Evolutionary conservation across 2,329 filamentous ascomycete species (phyloP), one percentile per base, ranked within the genome.

Genomic region (Colletotrichum gloeosporioides): DNA sequence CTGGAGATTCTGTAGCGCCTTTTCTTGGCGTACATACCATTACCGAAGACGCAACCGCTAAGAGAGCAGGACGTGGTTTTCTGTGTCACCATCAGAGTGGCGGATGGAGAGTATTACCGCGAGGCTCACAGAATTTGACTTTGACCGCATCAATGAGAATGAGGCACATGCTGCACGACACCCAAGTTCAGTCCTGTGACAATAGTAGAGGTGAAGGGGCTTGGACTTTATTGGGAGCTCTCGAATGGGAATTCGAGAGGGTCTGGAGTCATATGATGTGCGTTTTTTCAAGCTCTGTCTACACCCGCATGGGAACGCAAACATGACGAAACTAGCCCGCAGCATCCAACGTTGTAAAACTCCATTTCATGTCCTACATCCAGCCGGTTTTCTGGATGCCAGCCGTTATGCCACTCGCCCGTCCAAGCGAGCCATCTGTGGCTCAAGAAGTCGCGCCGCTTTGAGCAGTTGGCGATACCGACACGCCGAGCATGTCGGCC

Each of bases 381-480:
- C 8, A 10, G 36, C 16, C 36, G 16, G 2, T 18, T 0, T 18
- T 10, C 4, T 44, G 36, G 1, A 44, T 0, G 44, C 18, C 18
- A 7, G 18, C 0, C 9, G 18, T 0, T 2, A 49, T 49, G 18
- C 0, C 44, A 4, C 3, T 49, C 18, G 9, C 44, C 1, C 18
- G 44, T 49, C 1, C 39, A 49, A 49, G 18, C 3, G 39, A 44
- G 4, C 3, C 9, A 0, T 2, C 9, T 49, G 6, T 49, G 1
- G 18, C 39, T n/a, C 18, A 49, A 12, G 18, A 6, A n/a, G 18
- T n/a, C 9, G 18, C 39, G 1, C 18, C 12, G 9, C 10, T n/a
- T 49, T 49, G 39, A 5, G 18, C 18, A 3, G 3, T 12, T 49
- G 44, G 18, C 18, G 18, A 49, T 4, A 7, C 7, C 44, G 18